Conservation (phyloP, 2,329 filamentous ascomycete genomes). For the Cladosporium halotolerans region DNA sequence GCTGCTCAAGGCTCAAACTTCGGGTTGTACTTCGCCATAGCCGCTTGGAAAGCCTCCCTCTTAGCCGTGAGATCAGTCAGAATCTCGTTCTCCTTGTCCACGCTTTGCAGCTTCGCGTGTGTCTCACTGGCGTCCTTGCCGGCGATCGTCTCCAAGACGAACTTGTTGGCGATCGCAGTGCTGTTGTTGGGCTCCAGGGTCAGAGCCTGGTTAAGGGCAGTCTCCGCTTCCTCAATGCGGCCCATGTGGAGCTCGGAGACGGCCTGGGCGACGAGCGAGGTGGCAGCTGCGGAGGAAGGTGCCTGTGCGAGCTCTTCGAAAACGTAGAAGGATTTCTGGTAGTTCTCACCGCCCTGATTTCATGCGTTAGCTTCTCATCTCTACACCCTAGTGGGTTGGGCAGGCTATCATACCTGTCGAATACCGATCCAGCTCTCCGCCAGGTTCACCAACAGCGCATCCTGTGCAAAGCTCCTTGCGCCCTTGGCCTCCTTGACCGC, state of each 20-base stretch:
- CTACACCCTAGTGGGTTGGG: background rate
- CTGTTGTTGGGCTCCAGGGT: constrained; percentile 64
- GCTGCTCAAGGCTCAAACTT: constrained; percentile 59
- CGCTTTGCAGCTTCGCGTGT: constrained; percentile 45
- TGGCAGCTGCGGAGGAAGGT: constrained; percentile 68
- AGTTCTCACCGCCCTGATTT: constrained; percentile 79
- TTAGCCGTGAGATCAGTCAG: constrained; percentile 74
- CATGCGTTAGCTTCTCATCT: background rate
- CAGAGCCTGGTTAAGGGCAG: constrained; percentile 73
- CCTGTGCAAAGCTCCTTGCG: constrained; percentile 90
- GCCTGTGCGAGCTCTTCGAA: constrained; percentile 92
- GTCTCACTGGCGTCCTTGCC: constrained; percentile 65
- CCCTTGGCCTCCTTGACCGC: constrained; percentile 82
- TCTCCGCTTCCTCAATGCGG: constrained; percentile 79
- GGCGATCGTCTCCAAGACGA: constrained; percentile 70
- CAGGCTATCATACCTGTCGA: constrained; percentile 58
- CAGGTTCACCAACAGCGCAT: constrained; percentile 86
- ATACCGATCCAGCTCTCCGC: constrained; percentile 93
- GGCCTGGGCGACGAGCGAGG: constrained; percentile 77
- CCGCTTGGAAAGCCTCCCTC: constrained; percentile 78
- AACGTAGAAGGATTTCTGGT: constrained; percentile 95
- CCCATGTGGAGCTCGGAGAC: constrained; percentile 88
- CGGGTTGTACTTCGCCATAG: constrained; percentile 76
- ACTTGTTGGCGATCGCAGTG: constrained; percentile 72
- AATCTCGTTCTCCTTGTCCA: constrained; percentile 62